Evolutionary conservation across 345 rosid genomes (phyloP), one percentile per base, ranked within the genome.

Genomic region (Euphorbia tirucalli): DNA sequence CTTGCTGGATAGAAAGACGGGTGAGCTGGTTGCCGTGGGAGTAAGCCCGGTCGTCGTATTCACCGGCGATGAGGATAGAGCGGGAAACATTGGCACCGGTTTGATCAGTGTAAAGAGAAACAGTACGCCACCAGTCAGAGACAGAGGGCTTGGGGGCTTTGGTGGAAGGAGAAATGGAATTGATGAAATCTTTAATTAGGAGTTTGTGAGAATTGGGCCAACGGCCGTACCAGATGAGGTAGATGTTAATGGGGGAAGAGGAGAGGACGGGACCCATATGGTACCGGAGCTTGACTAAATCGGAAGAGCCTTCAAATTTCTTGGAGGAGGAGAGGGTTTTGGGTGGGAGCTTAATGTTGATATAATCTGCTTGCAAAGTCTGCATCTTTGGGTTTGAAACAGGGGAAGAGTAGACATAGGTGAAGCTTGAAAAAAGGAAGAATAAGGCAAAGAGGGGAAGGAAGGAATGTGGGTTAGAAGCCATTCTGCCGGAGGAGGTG

Each of bases 211-310:
- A 37, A 0, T 28, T 55, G 0, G 87, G 14, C 99, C 99, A 95
- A 0, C 63, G 80, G 28, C 99, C 99, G 85, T 95, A 95, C 99
- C 99, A 95, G 62, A 95, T 85, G 54, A 92, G 81, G 78, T 92
- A 88, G 72, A 95, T 82, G 80, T 90, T 95, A 59, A 95, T 90
- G 2, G 96, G 97, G 0, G 91, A 62, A 11, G 96, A 87, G 9
- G 99, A 87, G 60, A 95, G 96, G 3, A 95, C 99, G 0, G 99
- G 99, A 18, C 99, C 99, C 99, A 95, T 95, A 64, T 95, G 99
- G 89, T 95, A 95, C 0, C 92, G 91, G 76, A 95, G 96, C n/a
- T 88, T 76, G 66, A 95, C 80, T 0, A 95, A 65, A 65, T 90
- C 79, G 0, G 99, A 95, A 2, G 99, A 95, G 66, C 99, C 99